Evolutionary conservation across 1,284 basidiomycete genomes (phyloP).

Genomic region (Boletus calvinii): DNA sequence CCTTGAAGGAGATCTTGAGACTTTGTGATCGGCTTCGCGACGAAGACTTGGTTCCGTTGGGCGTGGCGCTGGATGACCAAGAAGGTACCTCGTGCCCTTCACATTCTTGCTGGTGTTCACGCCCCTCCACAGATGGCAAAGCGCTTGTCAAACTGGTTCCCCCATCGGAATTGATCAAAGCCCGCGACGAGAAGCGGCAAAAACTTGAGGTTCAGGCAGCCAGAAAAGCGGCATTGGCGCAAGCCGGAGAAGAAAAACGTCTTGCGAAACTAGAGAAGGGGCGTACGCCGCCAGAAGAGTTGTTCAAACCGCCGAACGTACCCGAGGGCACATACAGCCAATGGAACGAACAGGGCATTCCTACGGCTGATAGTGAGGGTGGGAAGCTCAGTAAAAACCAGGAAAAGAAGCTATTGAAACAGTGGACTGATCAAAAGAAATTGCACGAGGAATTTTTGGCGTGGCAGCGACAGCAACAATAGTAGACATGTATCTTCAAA

Average conservation of each 20-base stretch:
- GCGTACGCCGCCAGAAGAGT: slow-evolving; percentile 66
- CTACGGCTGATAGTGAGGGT: slow-evolving; percentile 81
- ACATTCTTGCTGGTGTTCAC: neutral
- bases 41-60: slow-evolving; percentile 86
- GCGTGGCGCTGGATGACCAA: slow-evolving; percentile 95
- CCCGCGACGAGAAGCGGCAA: slow-evolving; percentile 88
- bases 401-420: slow-evolving; percentile 81
- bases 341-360: slow-evolving; percentile 87
- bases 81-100: slow-evolving; percentile 56
- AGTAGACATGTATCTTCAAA: neutral
- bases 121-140: slow-evolving; percentile 67
- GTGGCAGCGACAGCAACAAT: slow-evolving; percentile 48
- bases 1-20: slow-evolving; percentile 75
- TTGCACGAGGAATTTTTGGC: slow-evolving; percentile 73
- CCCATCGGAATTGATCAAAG: slow-evolving; percentile 78
- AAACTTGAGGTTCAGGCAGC: slow-evolving; percentile 74
- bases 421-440: slow-evolving; percentile 75
- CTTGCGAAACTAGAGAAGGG: slow-evolving; percentile 87
- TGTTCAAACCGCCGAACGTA: slow-evolving; percentile 86
- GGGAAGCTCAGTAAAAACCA: slow-evolving; percentile 84
- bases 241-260: slow-evolving; percentile 76
- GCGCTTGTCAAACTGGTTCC: slow-evolving; percentile 93
- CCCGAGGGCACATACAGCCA: slow-evolving; percentile 66
- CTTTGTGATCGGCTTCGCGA: slow-evolving; percentile 92
- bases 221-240: slow-evolving; percentile 75